Base-by-base conservation (phyloP, 495 filamentous ascomycete genomes). In the Daldinia bambusicola region DNA sequence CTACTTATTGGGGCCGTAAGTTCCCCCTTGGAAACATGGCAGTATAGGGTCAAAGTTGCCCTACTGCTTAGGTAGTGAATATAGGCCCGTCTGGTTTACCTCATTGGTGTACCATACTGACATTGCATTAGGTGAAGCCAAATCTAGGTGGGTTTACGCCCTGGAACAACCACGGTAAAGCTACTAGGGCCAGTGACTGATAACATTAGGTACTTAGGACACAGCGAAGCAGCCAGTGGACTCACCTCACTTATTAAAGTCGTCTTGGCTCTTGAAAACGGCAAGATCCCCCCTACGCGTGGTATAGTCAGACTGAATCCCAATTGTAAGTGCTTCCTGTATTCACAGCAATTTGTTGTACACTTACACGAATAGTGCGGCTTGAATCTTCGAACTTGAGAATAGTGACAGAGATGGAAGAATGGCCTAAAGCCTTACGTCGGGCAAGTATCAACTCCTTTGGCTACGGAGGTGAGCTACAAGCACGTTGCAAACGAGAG, bases 401-500 rank as follows among this genome's bases (percentile, higher is more conserved):
- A 14, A 71, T 82, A 1, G 71, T 75, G 1, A 78, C 63, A 0
- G 31, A 67, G 9, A 10, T 26, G 8, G 52, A 74, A 48, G 4
- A 38, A 0, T 74, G 72, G 61, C 66, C 59, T 4, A 45, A 59
- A 34, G 5, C 18, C 4, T 14, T 74, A 5, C 69, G 71, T 30
- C 57, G 77, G 6, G 71, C 72, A 1, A 76, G 79, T 14, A 75
- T 86, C 53, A 85, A 85, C 57, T 38, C 37, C 37, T 38, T 38
- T 38, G 37, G 37, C 6, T 38, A 38, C 9, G 37, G 37, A 38
- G 37, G 37, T 38, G 37, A 38, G 37, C 37, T 38, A 12, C 9
- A 38, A 12, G 37, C 37, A 38, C 37, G 7, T 12, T 12, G 37
- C 9, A 38, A 38, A 38, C 37, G 37, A 8, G 37, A 38, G 37